These are phyloP conservation scores for Carex myosuroides DNA, from an alignment of 176 grass and related monocot species.

Conservation along the genomic window DNA sequence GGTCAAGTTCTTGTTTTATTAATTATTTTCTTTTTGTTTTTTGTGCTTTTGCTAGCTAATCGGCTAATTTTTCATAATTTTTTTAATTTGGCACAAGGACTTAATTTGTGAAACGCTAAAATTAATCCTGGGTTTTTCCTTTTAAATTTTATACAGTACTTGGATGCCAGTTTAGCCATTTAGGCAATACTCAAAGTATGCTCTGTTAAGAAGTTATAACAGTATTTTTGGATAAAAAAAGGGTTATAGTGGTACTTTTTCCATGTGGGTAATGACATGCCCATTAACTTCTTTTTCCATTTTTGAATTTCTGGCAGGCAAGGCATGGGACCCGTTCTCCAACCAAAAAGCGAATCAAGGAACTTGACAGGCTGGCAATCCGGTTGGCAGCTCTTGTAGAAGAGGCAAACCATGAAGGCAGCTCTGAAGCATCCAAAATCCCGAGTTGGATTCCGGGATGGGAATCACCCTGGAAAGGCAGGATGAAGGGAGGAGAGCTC, in stretches of 20 bases:
- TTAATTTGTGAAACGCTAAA: background rate
- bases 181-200: background rate
- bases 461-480: slow-evolving; percentile 84
- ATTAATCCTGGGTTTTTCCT: background rate
- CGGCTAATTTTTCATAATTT: background rate
- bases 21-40: background rate
- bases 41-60: background rate
- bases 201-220: background rate
- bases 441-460: slow-evolving; percentile 67
- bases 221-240: background rate
- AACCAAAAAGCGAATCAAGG: slow-evolving; percentile 84
- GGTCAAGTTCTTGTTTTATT: background rate
- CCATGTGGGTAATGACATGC: background rate
- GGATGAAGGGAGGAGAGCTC: slow-evolving; percentile 75
- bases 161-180: background rate
- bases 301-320: slow-evolving; percentile 36
- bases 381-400: slow-evolving; percentile 45
- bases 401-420: slow-evolving; percentile 34
- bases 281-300: background rate
- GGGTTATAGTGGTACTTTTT: background rate
- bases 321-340: slow-evolving; percentile 87
- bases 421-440: slow-evolving; percentile 41
- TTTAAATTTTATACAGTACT: background rate
- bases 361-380: slow-evolving; percentile 55
- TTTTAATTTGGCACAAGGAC: background rate